These are phyloP conservation scores for Aspergillus sp. DNA, from an alignment of 2,329 filamentous ascomycete species.

Conservation along the genomic window DNA sequence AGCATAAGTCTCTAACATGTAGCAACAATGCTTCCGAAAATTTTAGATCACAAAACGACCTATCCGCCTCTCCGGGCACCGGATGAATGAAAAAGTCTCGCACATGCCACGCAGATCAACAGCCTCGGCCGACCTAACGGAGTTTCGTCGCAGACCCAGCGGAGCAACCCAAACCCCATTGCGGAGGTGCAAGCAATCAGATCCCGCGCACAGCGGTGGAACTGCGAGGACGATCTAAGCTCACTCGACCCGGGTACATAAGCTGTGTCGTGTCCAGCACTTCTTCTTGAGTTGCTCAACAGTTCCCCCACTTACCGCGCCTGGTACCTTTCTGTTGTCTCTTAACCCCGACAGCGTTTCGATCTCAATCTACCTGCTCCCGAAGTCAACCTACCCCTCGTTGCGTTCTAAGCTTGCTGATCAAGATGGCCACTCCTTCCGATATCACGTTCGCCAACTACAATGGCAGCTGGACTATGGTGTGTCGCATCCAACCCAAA, in stretches of 20 bases:
- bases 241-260: neutral
- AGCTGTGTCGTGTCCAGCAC: neutral
- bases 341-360: neutral
- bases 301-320: neutral
- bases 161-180: neutral
- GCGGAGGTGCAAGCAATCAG: slow-evolving; percentile 13
- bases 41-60: neutral
- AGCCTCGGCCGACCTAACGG: neutral
- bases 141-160: neutral
- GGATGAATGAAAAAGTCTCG: neutral
- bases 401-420: neutral
- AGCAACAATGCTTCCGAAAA: neutral
- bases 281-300: neutral
- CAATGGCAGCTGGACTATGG: slow-evolving; percentile 71
- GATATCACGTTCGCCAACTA: slow-evolving; percentile 70
- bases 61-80: neutral
- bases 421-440: slow-evolving; percentile 72
- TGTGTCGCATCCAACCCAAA: slow-evolving; percentile 44
- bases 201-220: slow-evolving; percentile 1
- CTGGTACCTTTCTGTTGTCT: neutral
- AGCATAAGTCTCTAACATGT: neutral
- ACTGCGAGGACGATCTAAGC: slow-evolving; percentile 1
- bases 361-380: neutral
- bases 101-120: neutral
- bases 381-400: neutral